These are phyloP conservation scores for Flaveria bidentis DNA, from an alignment of 129 eudicot species.

Conservation along the genomic window DNA sequence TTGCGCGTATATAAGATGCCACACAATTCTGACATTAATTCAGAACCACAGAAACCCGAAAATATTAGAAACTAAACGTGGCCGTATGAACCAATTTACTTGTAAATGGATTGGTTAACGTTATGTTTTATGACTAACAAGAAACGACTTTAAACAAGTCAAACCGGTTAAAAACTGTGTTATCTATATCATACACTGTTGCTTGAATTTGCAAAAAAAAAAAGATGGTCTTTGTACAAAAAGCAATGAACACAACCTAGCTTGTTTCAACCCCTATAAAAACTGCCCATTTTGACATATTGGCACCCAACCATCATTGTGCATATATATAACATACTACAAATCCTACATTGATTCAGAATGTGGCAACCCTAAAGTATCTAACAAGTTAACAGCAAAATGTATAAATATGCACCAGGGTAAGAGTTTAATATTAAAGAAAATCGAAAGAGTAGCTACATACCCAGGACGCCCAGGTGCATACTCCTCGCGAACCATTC, in stretches of 20 bases:
- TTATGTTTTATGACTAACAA: not conserved
- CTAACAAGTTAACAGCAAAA: not conserved
- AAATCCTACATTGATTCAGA: not conserved
- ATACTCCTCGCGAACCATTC: slow-evolving; percentile 52
- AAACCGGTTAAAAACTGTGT: not conserved
- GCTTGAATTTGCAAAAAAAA: not conserved
- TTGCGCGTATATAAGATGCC: not conserved
- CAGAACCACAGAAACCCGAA: not conserved
- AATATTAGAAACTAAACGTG: not conserved
- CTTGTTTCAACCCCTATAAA: not conserved
- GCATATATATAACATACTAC: not conserved
- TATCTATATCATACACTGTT: not conserved
- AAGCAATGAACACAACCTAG: not conserved
- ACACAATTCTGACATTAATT: not conserved
- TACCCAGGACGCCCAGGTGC: slow-evolving; percentile 62
- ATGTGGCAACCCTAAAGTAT: not conserved
- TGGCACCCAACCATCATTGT: not conserved
- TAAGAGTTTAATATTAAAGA: not conserved
- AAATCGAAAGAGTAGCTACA: slow-evolving; percentile 15
- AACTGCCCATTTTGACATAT: not conserved
- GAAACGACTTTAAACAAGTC: not conserved
- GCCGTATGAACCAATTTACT: not conserved
- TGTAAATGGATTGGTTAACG: not conserved
- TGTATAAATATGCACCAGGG: not conserved
- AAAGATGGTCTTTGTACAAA: not conserved